Percentiles rank a stretch among this genome's conserved stretches.
These are phyloP conservation scores for Daldinia decipiens DNA, from an alignment of 495 filamentous ascomycete genomes.

Conservation along the genomic window DNA sequence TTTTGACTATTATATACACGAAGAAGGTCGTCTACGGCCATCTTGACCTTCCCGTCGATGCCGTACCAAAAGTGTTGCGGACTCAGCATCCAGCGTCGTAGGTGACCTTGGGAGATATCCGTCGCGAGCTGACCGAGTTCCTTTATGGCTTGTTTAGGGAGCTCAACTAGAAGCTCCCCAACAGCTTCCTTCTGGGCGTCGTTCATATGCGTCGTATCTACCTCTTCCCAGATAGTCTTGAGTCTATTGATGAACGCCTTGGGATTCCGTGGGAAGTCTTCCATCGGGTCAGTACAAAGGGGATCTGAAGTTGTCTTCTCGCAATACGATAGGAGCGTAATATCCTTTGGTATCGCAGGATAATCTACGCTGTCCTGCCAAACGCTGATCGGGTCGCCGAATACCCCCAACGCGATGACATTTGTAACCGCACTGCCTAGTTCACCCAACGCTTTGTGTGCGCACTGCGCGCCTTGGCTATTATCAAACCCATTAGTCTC, in stretches of 20 bases:
- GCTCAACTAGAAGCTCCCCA: constrained; percentile 19
- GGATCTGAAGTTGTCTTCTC: constrained; percentile 34
- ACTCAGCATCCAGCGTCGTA: constrained; percentile 43
- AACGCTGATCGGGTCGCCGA: constrained; percentile 36
- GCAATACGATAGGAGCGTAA: constrained; percentile 36
- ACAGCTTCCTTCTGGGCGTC: constrained; percentile 36
- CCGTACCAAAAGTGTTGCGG: constrained; percentile 46
- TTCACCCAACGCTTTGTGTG: constrained; percentile 35
- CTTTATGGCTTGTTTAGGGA: constrained; percentile 33
- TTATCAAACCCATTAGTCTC: constrained; percentile 2
- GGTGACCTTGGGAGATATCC: constrained; percentile 33
- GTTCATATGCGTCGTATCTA: constrained; percentile 38
- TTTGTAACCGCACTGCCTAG: constrained; percentile 23
- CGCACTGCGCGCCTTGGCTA: constrained; percentile 44
- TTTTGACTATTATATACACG: constrained; percentile 21
- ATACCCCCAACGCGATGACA: constrained; percentile 41
- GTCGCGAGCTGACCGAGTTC: constrained; percentile 29
- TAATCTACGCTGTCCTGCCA: constrained; percentile 37
- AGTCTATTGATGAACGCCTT: constrained; percentile 26
- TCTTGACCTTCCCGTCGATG: constrained; percentile 33
- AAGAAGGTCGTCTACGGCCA: constrained; percentile 31
- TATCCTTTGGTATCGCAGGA: constrained; percentile 23
- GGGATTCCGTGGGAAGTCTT: constrained; percentile 28
- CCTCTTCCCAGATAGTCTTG: constrained; percentile 32
- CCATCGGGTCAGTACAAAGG: constrained; percentile 28